These are phyloP conservation scores for Tillandsia leiboldiana DNA, from an alignment of 176 grass and related monocot genomes.

Conservation along the genomic window DNA sequence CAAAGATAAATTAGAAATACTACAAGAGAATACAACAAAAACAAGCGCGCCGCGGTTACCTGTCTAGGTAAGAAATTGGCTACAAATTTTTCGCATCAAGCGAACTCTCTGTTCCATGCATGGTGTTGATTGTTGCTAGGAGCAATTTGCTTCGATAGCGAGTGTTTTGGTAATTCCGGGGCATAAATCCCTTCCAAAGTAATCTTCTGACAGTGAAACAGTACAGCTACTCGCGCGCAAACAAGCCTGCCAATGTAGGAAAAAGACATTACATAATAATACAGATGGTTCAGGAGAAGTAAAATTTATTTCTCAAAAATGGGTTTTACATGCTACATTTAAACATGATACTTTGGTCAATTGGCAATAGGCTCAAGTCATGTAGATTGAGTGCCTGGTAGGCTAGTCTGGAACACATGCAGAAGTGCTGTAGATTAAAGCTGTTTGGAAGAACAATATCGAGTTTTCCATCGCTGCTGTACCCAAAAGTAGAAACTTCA, in stretches of 20 bases:
- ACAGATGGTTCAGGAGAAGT: background rate
- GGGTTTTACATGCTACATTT: too few species aligned
- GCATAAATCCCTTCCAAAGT: slow-evolving; percentile 47
- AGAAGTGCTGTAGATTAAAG: too few species aligned
- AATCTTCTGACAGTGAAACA: slow-evolving; percentile 44
- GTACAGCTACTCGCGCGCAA: slow-evolving; percentile 44
- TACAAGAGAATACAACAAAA: background rate
- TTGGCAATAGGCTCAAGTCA: too few species aligned
- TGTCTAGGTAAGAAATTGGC: background rate
- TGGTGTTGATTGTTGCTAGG: slow-evolving; percentile 18
- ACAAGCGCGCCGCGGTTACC: background rate
- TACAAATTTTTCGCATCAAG: background rate
- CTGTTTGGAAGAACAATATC: too few species aligned
- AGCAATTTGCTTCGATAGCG: slow-evolving; percentile 62
- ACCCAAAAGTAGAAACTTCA: too few species aligned
- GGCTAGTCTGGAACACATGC: too few species aligned
- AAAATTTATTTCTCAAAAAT: background rate
- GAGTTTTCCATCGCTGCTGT: too few species aligned
- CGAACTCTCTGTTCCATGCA: background rate
- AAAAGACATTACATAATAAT: background rate
- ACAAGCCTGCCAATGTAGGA: slow-evolving; percentile 51
- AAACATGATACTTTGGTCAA: too few species aligned
- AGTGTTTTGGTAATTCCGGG: slow-evolving; percentile 62
- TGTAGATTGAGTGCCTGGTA: too few species aligned
- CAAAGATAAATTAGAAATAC: background rate